Evolutionary conservation across 371 early-diverging fungal genomes (phyloP), one percentile per base, ranked within the genome.

Genomic region (Syncephalastrum contaminatum): DNA sequence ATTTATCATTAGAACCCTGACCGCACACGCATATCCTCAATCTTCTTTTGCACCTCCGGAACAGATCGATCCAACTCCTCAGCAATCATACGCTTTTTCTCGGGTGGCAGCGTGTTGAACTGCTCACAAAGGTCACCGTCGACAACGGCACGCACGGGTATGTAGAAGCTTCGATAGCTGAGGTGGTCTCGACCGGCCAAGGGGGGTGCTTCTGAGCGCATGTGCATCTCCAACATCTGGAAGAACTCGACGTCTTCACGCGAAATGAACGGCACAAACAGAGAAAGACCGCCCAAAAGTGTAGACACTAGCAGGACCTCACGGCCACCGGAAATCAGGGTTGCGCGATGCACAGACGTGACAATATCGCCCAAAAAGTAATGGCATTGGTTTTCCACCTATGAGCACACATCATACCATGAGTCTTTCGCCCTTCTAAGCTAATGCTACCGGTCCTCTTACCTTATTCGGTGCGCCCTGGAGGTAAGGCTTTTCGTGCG

Each of bases 81-180:
- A 2, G 96, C 93, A 62, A 97, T 88, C 47, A 69, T 63, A 45
- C 84, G 70, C 69, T 86, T 83, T 73, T 82, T 88, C 43, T 89
- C 90, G 22, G 77, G 70, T 4, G 90, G 77, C 52, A 90, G 60
- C 45, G 84, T 69, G 42, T 80, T 80, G 66, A 84, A 95, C 63
- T 82, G 82, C 73, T 96, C 97, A 66, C 95, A 94, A 47, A 99
- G 65, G 70, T 95, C 94, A 25, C 98, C 98, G 69, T 99, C 99
- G 55, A 97, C 78, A 7, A 91, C 91, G 39, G 81, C 59, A 55
- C 82, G 79, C n/a, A 93, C 95, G 4, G 98, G 97, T 24, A 73
- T 64, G 66, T 92, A 93, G 50, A 69, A 83, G 25, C 89, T 81
- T 30, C 98, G 83, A 76, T 88, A 97, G 21, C 85, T 65, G 42